Evolutionary conservation across 2,329 filamentous ascomycete species (phyloP), one percentile per base, ranked within the genome.

Genomic region (Ceratocystis alfenasii): DNA sequence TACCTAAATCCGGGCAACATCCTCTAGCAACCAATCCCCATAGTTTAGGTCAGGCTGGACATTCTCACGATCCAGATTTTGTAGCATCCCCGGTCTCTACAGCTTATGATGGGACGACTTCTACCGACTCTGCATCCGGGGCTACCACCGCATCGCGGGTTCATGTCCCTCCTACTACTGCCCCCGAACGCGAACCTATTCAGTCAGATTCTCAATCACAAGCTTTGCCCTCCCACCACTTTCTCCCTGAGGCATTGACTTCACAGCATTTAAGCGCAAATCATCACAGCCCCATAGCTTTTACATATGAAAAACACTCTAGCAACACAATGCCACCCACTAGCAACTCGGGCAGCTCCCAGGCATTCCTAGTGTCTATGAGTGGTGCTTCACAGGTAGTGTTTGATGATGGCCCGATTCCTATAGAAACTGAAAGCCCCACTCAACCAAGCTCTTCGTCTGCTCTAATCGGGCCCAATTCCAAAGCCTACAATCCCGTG

Each of bases 401-500:
- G 7, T 64, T 45, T 41, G 72, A 73, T 17, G 74, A 75, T 45
- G 76, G 75, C 4, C 67, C 76, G 22, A 76, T 77, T 28, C 74
- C 74, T 1, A 74, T 76, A 5, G 73, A 75, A 15, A 69, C 69
- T 61, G 74, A 75, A 30, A 36, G 12, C 28, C 0, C 8, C 10
- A 28, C 7, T 17, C 17, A 59, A 36, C 17, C 7, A 30, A 30
- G 8, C 7, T 17, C 28, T 33, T 59, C 20, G 48, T 25, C 7
- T 53, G 22, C 20, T 25, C 8, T 53, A 6, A 6, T 15, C 20
- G 15, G 5, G 10, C 4, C 48, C 8, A 53, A 53, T 10, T 3
- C 6, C 2, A 10, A 6, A 28, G 22, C 48, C 25, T 15, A 2
- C 5, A 64, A 68, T 17, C 48, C 61, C 5, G 53, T 64, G 7